phyloP scores from a whole-genome alignment of 495 filamentous ascomycete genomes.

The Lophiotrema nucula region DNA sequence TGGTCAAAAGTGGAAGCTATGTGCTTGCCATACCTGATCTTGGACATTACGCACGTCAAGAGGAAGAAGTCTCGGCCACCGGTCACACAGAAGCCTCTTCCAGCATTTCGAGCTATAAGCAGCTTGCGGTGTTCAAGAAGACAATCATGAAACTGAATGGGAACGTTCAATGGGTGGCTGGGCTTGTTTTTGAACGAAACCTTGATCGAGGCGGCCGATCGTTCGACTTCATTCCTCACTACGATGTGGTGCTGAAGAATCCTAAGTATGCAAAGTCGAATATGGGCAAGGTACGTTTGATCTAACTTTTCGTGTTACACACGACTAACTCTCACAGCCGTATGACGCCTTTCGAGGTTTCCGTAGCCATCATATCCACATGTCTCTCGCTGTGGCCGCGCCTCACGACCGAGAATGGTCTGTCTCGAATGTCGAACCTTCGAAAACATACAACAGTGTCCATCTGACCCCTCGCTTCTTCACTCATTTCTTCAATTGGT shows the following conservation, averaged over 20 bases:
- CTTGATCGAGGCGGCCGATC: slow-evolving; percentile 62
- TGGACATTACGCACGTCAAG: slow-evolving; percentile 73
- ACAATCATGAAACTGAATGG: slow-evolving; percentile 98
- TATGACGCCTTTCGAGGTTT: slow-evolving; percentile 95
- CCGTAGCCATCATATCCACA: slow-evolving; percentile 90
- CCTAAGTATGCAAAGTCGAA: slow-evolving; percentile 66
- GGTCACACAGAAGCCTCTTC: slow-evolving; percentile 54
- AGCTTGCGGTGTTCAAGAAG: slow-evolving; percentile 85
- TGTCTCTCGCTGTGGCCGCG: slow-evolving; percentile 84
- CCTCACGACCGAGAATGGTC: slow-evolving; percentile 80
- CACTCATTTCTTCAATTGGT: slow-evolving; percentile 98
- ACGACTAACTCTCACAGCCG: slow-evolving; percentile 43
- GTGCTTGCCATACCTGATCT: slow-evolving; percentile 92
- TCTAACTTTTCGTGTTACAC: background rate
- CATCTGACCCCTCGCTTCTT: slow-evolving; percentile 94
- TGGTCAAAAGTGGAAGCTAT: slow-evolving; percentile 89
- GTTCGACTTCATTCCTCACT: slow-evolving; percentile 88
- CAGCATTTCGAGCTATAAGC: slow-evolving; percentile 64
- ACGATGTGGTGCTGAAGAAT: slow-evolving; percentile 81
- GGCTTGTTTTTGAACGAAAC: slow-evolving; percentile 87
- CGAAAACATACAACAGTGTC: slow-evolving; percentile 88
- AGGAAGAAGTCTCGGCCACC: slow-evolving; percentile 52
- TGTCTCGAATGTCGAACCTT: slow-evolving; percentile 66
- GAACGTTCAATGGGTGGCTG: slow-evolving; percentile 85
- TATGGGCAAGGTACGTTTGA: slow-evolving; percentile 37